Base-by-base conservation (phyloP, 495 filamentous ascomycete genomes). In the Penicillium tannophilum region DNA sequence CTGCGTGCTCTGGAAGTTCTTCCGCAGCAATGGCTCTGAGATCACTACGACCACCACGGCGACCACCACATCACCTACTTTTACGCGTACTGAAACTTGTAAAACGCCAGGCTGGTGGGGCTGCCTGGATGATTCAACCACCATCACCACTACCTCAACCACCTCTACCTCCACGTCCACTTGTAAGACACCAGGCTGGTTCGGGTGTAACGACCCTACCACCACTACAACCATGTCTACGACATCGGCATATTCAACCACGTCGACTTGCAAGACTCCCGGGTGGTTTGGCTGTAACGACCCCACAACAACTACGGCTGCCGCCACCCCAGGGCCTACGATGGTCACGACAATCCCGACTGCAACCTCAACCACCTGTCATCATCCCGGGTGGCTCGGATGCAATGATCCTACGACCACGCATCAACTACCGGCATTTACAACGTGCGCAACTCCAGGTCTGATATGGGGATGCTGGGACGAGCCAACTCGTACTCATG, bases 1-100 rank as follows among this genome's bases (percentile, higher is more conserved):
- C 67, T 98, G 94, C 63, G 88, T 85, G 62, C 85, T 87, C 41
- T 98, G 94, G 94, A 96, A 97, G 68, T 97, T 90, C 76, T 93
- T 91, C 63, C 86, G 86, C 62, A 95, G 92, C 64, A 97, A 98
- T 66, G 88, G 87, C 12, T 92, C 91, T 2, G 86, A 91, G 48
- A 79, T 81, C 3, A 90, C 86, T 4, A 92, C 88, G 0, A 87
- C 88, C 0, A 81, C 82, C 5, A 82, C 74, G 6, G 73, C 68
- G 9, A 74, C 77, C 8, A 85, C 79, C 1, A 79, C 83, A 10
- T 80, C 81, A 0, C 78, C 81, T 17, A 83, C 82, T 57, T 30
- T 82, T 53, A 92, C 88, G 4, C 81, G 89, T 45, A 96, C 92
- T 1, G 83, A 86, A 47, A 96, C 91, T 0, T 97, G 92, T 74